Base-by-base conservation (phyloP, 768 basidiomycete genomes). In the Gautieria morchelliformis region DNA sequence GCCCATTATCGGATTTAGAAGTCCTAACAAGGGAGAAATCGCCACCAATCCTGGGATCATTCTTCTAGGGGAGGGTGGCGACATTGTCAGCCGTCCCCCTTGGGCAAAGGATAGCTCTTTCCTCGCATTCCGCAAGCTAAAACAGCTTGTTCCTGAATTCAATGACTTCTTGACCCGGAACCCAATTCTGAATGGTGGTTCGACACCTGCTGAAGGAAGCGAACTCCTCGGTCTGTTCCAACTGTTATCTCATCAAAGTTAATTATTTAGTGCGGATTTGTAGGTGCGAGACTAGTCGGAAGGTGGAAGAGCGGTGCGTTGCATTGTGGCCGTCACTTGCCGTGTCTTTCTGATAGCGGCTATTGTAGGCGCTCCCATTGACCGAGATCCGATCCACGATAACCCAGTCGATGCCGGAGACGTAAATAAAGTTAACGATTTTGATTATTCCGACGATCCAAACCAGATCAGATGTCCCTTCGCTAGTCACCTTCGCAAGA, bases 231-330 rank as follows among this genome's bases (percentile, higher is more conserved):
- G 68, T 32, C 10, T 46, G 45, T 46, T 6, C 8, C 27, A 27
- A 5, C 27, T 5, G 2, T 27, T 27, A 27, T 27, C 27, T 5
- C 27, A 27, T 27, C 5, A 27, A 27, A 27, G 27, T 27, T 27
- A 27, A 27, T 27, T 27, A 27, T 27, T 20, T 15, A 42, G 15
- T 42, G 15, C 7, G 35, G 14, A 11, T 20, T 20, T n/a, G 12
- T 10, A 14, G 68, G 67, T 24, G 69, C 70, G 6, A 64, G 70
- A 17, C 58, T 70, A 47, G 44, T 70, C 5, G 70, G 70, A 4
- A 61, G 70, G 14, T 70, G 70, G 70, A 70, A 69, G 65, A 67
- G 64, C 56, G 69, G 35, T 63, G 76, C 62, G 40, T 72, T 63
- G 27, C 27, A 27, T 27, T 27, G 27, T 27, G 27, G 27, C 27